Evolutionary conservation across 768 basidiomycete species (phyloP).

Genomic region (Baorangia bicolor): DNA sequence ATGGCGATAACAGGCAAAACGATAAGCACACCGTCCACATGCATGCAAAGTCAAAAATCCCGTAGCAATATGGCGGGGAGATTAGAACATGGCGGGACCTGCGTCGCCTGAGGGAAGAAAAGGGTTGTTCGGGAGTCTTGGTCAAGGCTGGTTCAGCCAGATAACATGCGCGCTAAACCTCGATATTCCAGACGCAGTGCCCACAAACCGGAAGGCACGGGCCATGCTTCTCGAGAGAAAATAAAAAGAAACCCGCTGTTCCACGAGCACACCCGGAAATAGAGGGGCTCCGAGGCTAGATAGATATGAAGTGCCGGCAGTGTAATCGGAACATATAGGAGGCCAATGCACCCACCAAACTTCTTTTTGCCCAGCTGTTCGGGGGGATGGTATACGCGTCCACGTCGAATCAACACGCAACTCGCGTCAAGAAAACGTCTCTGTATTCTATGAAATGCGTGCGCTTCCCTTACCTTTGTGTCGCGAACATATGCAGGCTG

Average conservation of each 20-base stretch:
- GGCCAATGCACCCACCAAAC: neutral
- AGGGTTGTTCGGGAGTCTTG: neutral
- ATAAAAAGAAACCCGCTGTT: constrained; percentile 1
- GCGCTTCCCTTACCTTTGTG: constrained; percentile 6
- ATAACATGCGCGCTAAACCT: neutral
- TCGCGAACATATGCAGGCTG: neutral
- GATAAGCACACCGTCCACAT: constrained; percentile 4
- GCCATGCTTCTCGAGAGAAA: constrained; percentile 4
- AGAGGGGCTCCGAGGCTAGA: constrained; percentile 21
- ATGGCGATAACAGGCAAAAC: constrained; percentile 9
- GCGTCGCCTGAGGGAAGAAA: neutral
- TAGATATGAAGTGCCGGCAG: constrained; percentile 16
- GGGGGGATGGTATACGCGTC: neutral
- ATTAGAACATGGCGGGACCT: neutral
- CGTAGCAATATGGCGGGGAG: neutral
- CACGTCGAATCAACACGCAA: constrained; percentile 1
- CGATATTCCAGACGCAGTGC: neutral
- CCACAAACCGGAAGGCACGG: neutral
- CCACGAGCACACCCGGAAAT: constrained; percentile 14
- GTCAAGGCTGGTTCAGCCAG: neutral
- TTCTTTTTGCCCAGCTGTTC: constrained; percentile 8
- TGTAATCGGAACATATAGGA: constrained; percentile 7
- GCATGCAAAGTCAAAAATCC: neutral
- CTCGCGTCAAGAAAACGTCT: neutral
- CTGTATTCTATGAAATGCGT: constrained; percentile 15